A percentile compares a stretch with the other conserved stretches of the same genome.
phyloP scores from a whole-genome alignment of 1,284 basidiomycete species.

The Kalmanozyma brasiliensis region DNA sequence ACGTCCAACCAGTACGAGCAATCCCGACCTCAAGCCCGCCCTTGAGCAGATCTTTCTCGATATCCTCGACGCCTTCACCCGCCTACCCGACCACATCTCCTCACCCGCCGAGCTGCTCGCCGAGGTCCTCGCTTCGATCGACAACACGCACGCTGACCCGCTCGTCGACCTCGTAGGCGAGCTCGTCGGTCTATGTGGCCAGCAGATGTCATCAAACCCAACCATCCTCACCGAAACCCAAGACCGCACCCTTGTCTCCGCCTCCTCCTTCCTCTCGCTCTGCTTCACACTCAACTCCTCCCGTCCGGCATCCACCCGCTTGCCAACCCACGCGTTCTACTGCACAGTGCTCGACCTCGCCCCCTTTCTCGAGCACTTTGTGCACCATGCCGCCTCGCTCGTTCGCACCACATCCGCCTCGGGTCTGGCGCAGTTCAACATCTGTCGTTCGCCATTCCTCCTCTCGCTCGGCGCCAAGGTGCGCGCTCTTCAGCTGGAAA shows the following conservation, averaged over 20 bases:
- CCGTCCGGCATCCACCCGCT: constrained; percentile 3
- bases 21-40: constrained; percentile 11
- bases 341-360: constrained; percentile 39
- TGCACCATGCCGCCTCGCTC: constrained; percentile 22
- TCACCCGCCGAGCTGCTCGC: constrained; percentile 5
- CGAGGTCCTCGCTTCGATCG: constrained; percentile 1
- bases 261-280: constrained; percentile 23
- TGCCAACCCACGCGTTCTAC: constrained; percentile 35
- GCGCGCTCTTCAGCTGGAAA: constrained; percentile 48
- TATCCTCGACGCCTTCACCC: constrained; percentile 12
- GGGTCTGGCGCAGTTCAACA: constrained; percentile 34
- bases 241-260: constrained; percentile 22
- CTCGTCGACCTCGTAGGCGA: constrained; percentile 20
- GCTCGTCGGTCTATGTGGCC: constrained; percentile 39
- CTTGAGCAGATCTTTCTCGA: constrained; percentile 10
- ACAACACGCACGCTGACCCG: constrained; percentile 1
- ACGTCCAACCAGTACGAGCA: constrained; percentile 6
- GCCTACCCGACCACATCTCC: neutral
- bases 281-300: constrained; percentile 23
- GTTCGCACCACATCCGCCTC: neutral
- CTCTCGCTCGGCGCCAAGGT: constrained; percentile 52
- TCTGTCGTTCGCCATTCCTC: constrained; percentile 32
- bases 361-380: constrained; percentile 46
- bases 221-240: constrained; percentile 29
- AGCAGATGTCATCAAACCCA: constrained; percentile 38